Conservation (phyloP, 805 yeast species). For the Pichia nanzhaoensis region DNA sequence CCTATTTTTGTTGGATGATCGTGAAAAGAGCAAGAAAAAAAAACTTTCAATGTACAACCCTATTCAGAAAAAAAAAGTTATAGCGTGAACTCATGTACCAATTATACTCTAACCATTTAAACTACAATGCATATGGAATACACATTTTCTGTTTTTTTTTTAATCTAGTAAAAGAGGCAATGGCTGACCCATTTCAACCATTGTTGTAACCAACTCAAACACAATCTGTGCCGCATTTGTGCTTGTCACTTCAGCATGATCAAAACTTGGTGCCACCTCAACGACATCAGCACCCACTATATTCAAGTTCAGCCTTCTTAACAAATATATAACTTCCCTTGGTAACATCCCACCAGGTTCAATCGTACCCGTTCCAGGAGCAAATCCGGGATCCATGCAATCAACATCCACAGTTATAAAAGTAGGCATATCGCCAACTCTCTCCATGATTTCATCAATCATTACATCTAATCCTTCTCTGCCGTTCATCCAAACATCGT, state of each 20-base stretch:
- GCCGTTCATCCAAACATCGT: slow-evolving; percentile 67
- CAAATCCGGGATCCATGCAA: slow-evolving; percentile 51
- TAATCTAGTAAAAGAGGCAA: slow-evolving; percentile 11
- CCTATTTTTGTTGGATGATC: too few species aligned
- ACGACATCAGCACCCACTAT: slow-evolving; percentile 53
- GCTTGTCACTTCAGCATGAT: slow-evolving; percentile 58
- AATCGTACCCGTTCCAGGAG: slow-evolving; percentile 53
- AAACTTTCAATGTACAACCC: neutral
- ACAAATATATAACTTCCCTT: slow-evolving; percentile 43
- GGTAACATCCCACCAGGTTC: slow-evolving; percentile 57
- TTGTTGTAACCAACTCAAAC: slow-evolving; percentile 62
- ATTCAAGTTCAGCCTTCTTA: slow-evolving; percentile 41
- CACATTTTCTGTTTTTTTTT: too few species aligned
- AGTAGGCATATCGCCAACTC: slow-evolving; percentile 57
- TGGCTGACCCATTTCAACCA: slow-evolving; percentile 50
- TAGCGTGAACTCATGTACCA: neutral
- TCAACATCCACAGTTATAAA: slow-evolving; percentile 76
- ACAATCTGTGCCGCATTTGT: slow-evolving; percentile 68
- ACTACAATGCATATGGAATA: too few species aligned
- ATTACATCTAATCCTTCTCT: slow-evolving; percentile 42
- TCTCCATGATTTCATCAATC: slow-evolving; percentile 41
- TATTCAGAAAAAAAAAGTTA: neutral
- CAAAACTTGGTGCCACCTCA: slow-evolving; percentile 59
- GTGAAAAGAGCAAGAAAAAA: too few species aligned
- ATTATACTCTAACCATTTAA: neutral